A percentile compares a stretch with the other conserved stretches of the same genome.
These are phyloP conservation scores for Xylaria sp. DNA, from an alignment of 2,329 filamentous ascomycete genomes.

Conservation along the genomic window DNA sequence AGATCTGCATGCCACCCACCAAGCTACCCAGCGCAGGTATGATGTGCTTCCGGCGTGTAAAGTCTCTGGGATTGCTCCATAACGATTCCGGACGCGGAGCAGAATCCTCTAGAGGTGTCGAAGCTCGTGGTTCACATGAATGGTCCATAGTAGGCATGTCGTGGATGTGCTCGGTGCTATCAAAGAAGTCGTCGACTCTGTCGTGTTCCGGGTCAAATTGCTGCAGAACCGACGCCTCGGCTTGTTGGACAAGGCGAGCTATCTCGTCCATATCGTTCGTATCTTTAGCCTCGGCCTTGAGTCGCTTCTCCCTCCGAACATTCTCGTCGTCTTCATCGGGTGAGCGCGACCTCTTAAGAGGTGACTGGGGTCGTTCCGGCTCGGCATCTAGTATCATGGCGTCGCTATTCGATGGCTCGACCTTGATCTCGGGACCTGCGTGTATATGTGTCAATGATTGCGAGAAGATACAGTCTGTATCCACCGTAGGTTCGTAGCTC, in stretches of 20 bases:
- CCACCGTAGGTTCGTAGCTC: not conserved
- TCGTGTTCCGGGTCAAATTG: conserved; percentile 28
- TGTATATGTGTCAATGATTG: conserved; percentile 11
- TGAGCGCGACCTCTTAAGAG: conserved; percentile 35
- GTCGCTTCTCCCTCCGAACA: conserved; percentile 34
- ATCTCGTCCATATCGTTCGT: conserved; percentile 29
- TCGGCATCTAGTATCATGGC: conserved; percentile 29
- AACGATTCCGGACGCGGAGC: conserved; percentile 32
- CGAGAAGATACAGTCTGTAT: not conserved
- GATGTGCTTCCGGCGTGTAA: conserved; percentile 38
- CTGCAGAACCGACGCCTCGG: conserved; percentile 35
- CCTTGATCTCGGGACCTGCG: conserved; percentile 37
- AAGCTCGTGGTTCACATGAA: conserved; percentile 17
- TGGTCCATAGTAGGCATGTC: conserved; percentile 14
- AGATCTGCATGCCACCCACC: conserved; percentile 23
- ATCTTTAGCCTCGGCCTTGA: conserved; percentile 26
- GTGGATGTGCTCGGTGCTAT: conserved; percentile 15
- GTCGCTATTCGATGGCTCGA: conserved; percentile 30
- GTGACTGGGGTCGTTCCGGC: conserved; percentile 23
- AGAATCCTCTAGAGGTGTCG: conserved; percentile 23
- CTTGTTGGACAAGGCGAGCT: conserved; percentile 36
- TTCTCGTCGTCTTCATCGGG: conserved; percentile 23
- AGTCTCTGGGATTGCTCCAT: conserved; percentile 39
- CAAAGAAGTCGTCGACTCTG: conserved; percentile 16
- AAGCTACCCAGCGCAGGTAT: conserved; percentile 38